These are phyloP conservation scores for Candida albicans DNA, from an alignment of 1,139 yeast species.

Conservation along the genomic window DNA sequence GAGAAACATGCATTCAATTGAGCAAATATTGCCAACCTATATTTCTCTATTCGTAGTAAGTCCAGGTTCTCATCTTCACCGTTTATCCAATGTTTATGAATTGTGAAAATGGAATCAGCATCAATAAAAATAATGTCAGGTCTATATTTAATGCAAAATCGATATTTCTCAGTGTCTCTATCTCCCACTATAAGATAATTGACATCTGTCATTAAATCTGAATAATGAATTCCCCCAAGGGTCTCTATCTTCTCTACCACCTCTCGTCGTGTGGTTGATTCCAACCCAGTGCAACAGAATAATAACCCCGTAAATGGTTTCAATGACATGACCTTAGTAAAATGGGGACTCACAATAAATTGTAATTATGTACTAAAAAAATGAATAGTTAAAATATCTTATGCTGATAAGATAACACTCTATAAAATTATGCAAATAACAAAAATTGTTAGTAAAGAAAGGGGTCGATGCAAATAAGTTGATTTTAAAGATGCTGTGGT, in stretches of 20 bases:
- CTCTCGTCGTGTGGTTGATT: conserved; percentile 27
- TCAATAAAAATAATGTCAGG: conserved; percentile 58
- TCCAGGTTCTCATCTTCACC: conserved; percentile 39
- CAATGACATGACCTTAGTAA: conserved; percentile 7
- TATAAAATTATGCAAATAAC: too few relatives aligned
- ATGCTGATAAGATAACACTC: too few relatives aligned
- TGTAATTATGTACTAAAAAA: too few relatives aligned
- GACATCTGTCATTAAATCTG: conserved; percentile 68
- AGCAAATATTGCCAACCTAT: conserved; percentile 46
- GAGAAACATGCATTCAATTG: conserved; percentile 54
- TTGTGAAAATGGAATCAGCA: conserved; percentile 43
- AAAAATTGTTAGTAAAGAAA: not conserved
- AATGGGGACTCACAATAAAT: not conserved
- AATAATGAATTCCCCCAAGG: conserved; percentile 64
- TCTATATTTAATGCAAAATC: conserved; percentile 59
- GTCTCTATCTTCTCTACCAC: conserved; percentile 43
- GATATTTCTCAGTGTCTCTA: conserved; percentile 65
- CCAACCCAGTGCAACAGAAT: conserved; percentile 47
- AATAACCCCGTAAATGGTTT: conserved; percentile 35
- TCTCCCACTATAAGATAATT: conserved; percentile 68
- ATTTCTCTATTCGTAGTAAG: conserved; percentile 21
- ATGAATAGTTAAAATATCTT: too few relatives aligned
- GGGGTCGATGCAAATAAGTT: not conserved
- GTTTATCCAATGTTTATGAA: conserved; percentile 54
- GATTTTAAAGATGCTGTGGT: too few relatives aligned